Conservation (phyloP, 2,329 filamentous ascomycete genomes). For the Calonectria pseudoreteaudii region DNA sequence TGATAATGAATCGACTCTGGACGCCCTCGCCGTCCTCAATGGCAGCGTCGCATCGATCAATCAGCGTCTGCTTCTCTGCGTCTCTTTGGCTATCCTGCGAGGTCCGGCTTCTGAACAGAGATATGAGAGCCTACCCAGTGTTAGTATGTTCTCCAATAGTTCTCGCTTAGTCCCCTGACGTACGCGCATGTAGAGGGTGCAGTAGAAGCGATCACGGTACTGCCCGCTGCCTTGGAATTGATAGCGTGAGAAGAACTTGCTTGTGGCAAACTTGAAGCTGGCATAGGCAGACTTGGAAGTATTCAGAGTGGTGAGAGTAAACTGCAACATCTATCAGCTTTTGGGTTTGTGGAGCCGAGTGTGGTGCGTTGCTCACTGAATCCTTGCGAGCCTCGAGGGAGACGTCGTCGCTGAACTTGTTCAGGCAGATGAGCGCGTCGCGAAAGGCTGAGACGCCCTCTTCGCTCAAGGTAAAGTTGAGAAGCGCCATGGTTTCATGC, state of each 20-base stretch:
- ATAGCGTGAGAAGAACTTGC: slow-evolving; percentile 79
- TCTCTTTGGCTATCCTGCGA: slow-evolving; percentile 68
- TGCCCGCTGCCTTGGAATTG: slow-evolving; percentile 68
- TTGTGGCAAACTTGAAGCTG: slow-evolving; percentile 75
- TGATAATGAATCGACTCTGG: slow-evolving; percentile 80
- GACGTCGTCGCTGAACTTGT: slow-evolving; percentile 84
- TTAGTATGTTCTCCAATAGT: not conserved
- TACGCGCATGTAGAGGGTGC: slow-evolving; percentile 79
- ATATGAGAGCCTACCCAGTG: slow-evolving; percentile 69
- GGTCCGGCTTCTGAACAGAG: slow-evolving; percentile 77
- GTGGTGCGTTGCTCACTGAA: slow-evolving; percentile 59
- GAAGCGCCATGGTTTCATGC: slow-evolving; percentile 61
- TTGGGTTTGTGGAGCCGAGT: no score
- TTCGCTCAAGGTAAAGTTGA: slow-evolving; percentile 80
- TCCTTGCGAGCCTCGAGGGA: slow-evolving; percentile 79
- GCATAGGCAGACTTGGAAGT: slow-evolving; percentile 85
- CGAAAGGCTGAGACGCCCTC: slow-evolving; percentile 78
- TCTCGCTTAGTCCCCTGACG: slow-evolving; percentile 21
- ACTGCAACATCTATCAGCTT: slow-evolving; percentile 54
- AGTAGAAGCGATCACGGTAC: slow-evolving; percentile 74
- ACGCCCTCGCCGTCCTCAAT: slow-evolving; percentile 78
- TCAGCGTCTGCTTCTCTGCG: slow-evolving; percentile 74
- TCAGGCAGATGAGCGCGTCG: slow-evolving; percentile 79
- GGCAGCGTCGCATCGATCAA: slow-evolving; percentile 80
- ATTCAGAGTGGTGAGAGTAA: slow-evolving; percentile 81